These are phyloP conservation scores for Trichoderma sp. DNA, from an alignment of 2,329 filamentous ascomycete species.

Conservation along the genomic window DNA sequence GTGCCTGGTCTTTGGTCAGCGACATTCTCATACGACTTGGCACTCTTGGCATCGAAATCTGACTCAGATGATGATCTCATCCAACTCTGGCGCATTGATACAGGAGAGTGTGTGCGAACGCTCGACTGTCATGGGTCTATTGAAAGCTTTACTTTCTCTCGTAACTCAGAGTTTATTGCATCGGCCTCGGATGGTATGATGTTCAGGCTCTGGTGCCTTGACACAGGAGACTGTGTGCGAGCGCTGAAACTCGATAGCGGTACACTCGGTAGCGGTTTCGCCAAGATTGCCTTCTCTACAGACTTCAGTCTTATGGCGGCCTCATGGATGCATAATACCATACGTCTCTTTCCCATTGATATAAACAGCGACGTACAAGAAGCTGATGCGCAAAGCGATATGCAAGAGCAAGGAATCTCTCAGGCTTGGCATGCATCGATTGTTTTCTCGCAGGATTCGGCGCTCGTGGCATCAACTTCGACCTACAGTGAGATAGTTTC, in stretches of 20 bases:
- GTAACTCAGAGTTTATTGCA: not conserved
- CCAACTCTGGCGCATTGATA: not conserved
- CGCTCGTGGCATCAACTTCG: not conserved
- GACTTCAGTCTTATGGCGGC: not conserved
- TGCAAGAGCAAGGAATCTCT: not conserved
- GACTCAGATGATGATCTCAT: not conserved
- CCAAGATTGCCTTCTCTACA: not conserved
- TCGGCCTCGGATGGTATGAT: not conserved
- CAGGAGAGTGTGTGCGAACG: not conserved
- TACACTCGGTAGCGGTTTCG: no score
- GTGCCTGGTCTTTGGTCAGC: fast-evolving
- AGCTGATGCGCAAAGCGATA: not conserved
- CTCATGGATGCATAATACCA: not conserved
- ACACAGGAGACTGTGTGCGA: no score
- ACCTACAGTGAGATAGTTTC: not conserved
- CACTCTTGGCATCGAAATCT: not conserved
- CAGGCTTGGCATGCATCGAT: not conserved
- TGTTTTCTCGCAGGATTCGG: not conserved
- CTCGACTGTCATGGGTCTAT: no score
- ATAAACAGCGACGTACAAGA: not conserved
- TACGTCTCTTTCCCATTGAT: not conserved
- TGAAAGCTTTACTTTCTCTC: no score
- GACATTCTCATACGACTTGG: not conserved
- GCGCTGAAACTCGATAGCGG: no score
- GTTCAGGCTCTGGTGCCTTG: not conserved